phyloP scores from a whole-genome alignment of 306 rosid species.

The Calophaca sinica region DNA sequence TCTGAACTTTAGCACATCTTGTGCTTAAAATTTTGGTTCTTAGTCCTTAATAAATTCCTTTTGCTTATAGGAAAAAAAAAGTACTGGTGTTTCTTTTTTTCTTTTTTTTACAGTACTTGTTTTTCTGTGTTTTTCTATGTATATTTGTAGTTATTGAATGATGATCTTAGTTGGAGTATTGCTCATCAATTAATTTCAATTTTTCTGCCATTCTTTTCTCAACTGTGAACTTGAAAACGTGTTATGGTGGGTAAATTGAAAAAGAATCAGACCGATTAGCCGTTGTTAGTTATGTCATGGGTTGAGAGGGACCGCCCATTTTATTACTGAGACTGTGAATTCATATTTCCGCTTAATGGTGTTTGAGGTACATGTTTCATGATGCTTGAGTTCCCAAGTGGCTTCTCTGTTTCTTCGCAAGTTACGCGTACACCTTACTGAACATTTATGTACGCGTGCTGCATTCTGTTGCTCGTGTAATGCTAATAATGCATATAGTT shows the following conservation, averaged over 20 bases:
- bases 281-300: neutral
- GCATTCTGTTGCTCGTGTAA: conserved; percentile 35
- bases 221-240: neutral
- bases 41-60: too few species aligned
- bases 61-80: too few species aligned
- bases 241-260: conserved; percentile 6
- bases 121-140: neutral
- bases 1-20: too few species aligned
- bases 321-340: neutral
- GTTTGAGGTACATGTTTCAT: conserved; percentile 7
- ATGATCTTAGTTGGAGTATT: neutral
- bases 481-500: conserved; percentile 39
- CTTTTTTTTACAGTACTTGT: neutral
- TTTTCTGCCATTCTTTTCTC: neutral
- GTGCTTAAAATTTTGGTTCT: too few species aligned
- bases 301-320: conserved; percentile 6
- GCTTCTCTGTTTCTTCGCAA: conserved; percentile 2
- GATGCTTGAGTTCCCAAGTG: conserved; percentile 34
- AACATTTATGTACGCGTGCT: conserved; percentile 33
- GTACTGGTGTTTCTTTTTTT: too few species aligned
- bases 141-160: conserved; percentile 4
- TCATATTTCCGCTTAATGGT: neutral
- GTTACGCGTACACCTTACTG: neutral
- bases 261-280: neutral
- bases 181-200: neutral